Evolutionary conservation across 352 stramenopile genomes (phyloP), one percentile per base, ranked within the genome.

Genomic region (Phytophthora citrophthora): DNA sequence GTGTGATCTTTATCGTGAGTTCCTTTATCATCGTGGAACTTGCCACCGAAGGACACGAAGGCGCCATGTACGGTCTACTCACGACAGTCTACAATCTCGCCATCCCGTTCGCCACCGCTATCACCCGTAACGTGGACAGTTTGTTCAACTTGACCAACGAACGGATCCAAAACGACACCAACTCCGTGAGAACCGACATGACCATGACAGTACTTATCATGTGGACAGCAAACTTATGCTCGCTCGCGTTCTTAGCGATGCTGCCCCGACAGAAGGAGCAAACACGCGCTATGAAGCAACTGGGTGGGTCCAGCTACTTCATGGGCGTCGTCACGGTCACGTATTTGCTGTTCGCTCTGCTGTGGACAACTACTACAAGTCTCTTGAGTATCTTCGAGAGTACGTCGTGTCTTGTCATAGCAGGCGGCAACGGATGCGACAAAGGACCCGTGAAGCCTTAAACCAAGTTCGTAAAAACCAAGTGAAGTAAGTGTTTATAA

Each of bases 11-110:
- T 67, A 86, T 87, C 31, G 73, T 91, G 36, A 61, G 60, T 12
- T 77, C 77, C 9, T 89, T 87, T 53, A 82, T 87, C 48, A 71
- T 79, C 15, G 76, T 89, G 27, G 79, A 91, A 62, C 71, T 91
- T 36, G 64, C 76, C 8, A 68, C 62, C 7, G 77, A 86, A 18
- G 79, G 82, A 24, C 68, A 88, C 55, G 77, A 91, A 70, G 77
- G 77, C 12, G 80, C 79, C 41, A 80, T 89, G 61, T 86, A 87
- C 71, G 78, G 82, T 6, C 61, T 91, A 18, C 64, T 91, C 18
- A 86, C 78, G 26, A 91, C 82, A 4, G 76, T 88, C 4, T 64
- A 68, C 39, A 91, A 89, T 54, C 68, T 91, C 16, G 51, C 64
- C 3, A 69, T 64, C 3, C 77, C 82, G 9, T 80, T 91, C 40